Percentiles rank a stretch among this genome's conserved stretches.
phyloP scores from a whole-genome alignment of 2,329 filamentous ascomycete genomes.

The Trichophaea hybrida region DNA sequence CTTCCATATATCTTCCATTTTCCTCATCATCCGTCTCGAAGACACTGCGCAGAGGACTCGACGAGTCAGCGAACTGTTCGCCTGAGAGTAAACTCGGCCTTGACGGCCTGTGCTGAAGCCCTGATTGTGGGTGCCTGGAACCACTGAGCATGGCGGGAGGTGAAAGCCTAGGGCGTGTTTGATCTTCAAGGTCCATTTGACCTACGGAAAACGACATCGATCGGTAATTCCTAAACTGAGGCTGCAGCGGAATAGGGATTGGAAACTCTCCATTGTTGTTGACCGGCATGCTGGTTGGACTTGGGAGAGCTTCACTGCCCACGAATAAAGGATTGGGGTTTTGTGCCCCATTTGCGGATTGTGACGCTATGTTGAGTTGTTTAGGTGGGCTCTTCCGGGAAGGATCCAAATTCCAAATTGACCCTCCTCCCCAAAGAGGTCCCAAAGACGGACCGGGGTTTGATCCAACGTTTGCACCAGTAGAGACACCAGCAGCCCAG shows the following conservation, averaged over 20 bases:
- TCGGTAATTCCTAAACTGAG: conserved; percentile 80
- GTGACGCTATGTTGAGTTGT: conserved; percentile 59
- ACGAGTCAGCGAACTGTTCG: conserved; percentile 48
- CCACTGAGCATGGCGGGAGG: conserved; percentile 39
- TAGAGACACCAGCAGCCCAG: conserved; percentile 29
- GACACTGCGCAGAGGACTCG: conserved; percentile 33
- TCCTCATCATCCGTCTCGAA: conserved; percentile 56
- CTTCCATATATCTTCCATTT: conserved; percentile 42
- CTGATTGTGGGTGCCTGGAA: conserved; percentile 43
- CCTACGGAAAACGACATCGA: conserved; percentile 96
- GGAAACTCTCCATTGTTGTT: conserved; percentile 48
- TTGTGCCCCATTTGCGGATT: conserved; percentile 43
- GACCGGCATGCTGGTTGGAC: conserved; percentile 34
- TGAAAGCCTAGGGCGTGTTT: conserved; percentile 26
- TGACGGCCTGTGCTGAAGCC: conserved; percentile 67
- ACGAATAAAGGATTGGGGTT: conserved; percentile 40
- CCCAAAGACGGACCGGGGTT: conserved; percentile 39
- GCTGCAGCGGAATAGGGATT: conserved; percentile 75
- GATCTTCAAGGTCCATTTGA: conserved; percentile 58
- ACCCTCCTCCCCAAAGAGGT: conserved; percentile 47
- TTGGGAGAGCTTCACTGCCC: conserved; percentile 42
- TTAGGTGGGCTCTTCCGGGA: conserved; percentile 64
- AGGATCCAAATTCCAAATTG: conserved; percentile 64
- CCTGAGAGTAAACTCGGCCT: conserved; percentile 63
- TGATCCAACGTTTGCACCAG: conserved; percentile 34